Base-by-base conservation (phyloP, 2,329 filamentous ascomycete species). In the Sporothrix curviconia region DNA sequence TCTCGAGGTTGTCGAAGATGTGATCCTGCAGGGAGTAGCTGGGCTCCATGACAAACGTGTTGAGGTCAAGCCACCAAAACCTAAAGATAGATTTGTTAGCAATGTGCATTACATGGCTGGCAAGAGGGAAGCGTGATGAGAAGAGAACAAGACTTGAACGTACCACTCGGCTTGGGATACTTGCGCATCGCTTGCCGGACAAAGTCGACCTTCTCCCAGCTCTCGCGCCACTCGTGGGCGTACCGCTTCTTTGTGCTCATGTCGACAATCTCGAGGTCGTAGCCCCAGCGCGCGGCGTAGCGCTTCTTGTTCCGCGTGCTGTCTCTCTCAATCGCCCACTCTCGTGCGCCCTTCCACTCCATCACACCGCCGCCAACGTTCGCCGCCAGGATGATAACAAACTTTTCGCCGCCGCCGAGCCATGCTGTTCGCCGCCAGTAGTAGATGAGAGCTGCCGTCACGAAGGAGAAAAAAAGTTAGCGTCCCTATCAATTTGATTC, bases 231-330 rank as follows among this genome's bases (percentile, higher is more conserved):
- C 74, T 99, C 94, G 74, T 99, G 94, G 28, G 94, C 92, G 70
- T 99, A 99, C 64, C 92, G 85, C 76, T 96, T 97, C 81, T 96
- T 96, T 55, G 92, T 96, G 75, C 91, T 92, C 92, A 99, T 95
- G 71, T 99, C 95, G 64, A 95, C 90, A 68, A 97, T 87, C 71
- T 99, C 94, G 59, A 99, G 77, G 61, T 96, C 88, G 70, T 99
- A 97, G 14, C 94, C 94, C 92, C 94, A 97, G 69, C 80, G 81
- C 34, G 83, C 79, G 2, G 85, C 87, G 68, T 99, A 99, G 67
- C 86, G 88, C 69, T 87, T 86, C 78, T 99, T 99, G 75, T 99
- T 99, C 70, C 86, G 86, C 56, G 97, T 84, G 68, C 92, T 97
- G 75, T 97, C 92, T 70, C 94, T 82, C 74, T 99, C 94, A 66